Evolutionary conservation across 495 filamentous ascomycete genomes (phyloP).

Genomic region (Penicillium manginii): DNA sequence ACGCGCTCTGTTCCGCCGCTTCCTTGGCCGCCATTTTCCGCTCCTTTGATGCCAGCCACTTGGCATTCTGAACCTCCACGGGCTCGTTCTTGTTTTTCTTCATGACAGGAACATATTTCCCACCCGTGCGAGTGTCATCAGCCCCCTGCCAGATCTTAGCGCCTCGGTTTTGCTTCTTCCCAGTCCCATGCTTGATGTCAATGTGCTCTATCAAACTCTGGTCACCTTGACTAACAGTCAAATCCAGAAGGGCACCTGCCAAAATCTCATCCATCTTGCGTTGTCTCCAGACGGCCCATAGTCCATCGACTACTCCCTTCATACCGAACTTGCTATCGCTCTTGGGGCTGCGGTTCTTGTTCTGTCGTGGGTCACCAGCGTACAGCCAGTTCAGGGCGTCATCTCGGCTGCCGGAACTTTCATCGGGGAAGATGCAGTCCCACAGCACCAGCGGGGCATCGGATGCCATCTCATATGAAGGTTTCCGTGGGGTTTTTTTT

Average conservation of each 20-base stretch:
- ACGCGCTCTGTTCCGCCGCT: conserved; percentile 19
- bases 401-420: conserved; percentile 46
- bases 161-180: conserved; percentile 39
- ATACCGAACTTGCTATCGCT: conserved; percentile 61
- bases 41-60: conserved; percentile 74
- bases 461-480: conserved; percentile 85
- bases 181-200: conserved; percentile 25
- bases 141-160: conserved; percentile 75
- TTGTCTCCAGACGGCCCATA: conserved; percentile 83
- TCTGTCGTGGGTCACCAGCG: conserved; percentile 57
- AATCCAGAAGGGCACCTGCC: conserved; percentile 66
- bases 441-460: conserved; percentile 90
- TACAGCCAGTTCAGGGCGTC: conserved; percentile 83
- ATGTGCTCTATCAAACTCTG: conserved; percentile 26
- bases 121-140: conserved; percentile 58
- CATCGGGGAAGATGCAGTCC: conserved; percentile 88
- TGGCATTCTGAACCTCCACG: conserved; percentile 75
- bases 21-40: conserved; percentile 36
- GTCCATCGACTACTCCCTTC: conserved; percentile 67
- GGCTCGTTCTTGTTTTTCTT: conserved; percentile 63
- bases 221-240: conserved; percentile 58
- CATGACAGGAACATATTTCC: conserved; percentile 73
- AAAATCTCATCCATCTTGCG: conserved; percentile 89
- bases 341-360: conserved; percentile 33
- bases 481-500: conserved; percentile 68